These are phyloP conservation scores for Mycena maculata DNA, from an alignment of 768 basidiomycete species.

Conservation along the genomic window DNA sequence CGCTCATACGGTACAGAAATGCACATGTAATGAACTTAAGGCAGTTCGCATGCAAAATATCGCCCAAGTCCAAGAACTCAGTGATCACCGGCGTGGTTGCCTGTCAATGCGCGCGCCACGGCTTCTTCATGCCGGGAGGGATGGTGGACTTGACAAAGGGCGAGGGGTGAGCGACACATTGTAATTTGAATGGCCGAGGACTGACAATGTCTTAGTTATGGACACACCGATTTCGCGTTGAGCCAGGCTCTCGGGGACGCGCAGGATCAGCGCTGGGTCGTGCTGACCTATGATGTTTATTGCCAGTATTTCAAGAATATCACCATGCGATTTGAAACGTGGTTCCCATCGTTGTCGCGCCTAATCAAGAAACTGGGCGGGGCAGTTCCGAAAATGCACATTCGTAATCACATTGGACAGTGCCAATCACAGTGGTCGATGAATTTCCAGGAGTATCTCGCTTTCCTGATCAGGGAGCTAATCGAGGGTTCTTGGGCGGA, in stretches of 20 bases:
- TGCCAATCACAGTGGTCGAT: conserved; percentile 41
- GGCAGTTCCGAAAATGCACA: conserved; percentile 45
- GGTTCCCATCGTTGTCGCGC: conserved; percentile 16
- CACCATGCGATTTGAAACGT: conserved; percentile 27
- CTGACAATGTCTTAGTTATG: not conserved
- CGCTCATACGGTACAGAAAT: not conserved
- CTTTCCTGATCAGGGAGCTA: conserved; percentile 40
- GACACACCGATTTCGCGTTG: conserved; percentile 13
- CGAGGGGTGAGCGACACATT: not conserved
- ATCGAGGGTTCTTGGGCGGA: conserved; percentile 45
- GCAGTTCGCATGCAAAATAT: conserved; percentile 43
- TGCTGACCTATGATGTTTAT: conserved; percentile 45
- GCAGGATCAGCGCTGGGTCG: conserved; percentile 31
- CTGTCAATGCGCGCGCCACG: conserved; percentile 44
- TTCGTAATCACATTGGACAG: conserved; percentile 39
- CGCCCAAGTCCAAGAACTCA: conserved; percentile 42
- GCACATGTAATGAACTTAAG: conserved; percentile 40
- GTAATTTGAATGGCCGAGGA: not conserved
- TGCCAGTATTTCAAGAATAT: conserved; percentile 35
- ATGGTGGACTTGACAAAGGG: conserved; percentile 17
- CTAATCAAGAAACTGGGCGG: conserved; percentile 32
- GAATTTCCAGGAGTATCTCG: conserved; percentile 39
- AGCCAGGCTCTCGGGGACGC: not conserved
- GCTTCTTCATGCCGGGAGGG: conserved; percentile 36
- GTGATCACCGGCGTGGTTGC: conserved; percentile 43